Conservation (phyloP, 1,284 basidiomycete genomes). For the Tylopilus sp. region DNA sequence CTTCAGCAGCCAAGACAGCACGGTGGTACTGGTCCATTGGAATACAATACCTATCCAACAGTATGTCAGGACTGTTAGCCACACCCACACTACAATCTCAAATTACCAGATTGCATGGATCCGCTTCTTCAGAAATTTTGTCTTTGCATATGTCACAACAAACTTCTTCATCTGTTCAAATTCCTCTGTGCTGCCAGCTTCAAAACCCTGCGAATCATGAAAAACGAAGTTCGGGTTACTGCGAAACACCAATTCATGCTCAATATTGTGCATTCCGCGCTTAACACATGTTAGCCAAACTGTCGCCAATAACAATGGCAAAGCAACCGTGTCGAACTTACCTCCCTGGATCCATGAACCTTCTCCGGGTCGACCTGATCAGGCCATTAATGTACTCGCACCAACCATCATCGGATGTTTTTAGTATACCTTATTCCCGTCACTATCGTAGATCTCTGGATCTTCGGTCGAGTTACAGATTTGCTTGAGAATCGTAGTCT, state of each 20-base stretch:
- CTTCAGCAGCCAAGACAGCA: neutral
- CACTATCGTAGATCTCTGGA: conserved; percentile 13
- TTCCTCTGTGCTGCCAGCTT: conserved; percentile 3
- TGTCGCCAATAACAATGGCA: no score
- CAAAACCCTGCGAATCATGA: conserved; percentile 5
- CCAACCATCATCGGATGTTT: no score
- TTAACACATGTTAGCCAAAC: no score
- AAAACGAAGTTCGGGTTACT: conserved; percentile 2
- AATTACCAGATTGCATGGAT: conserved; percentile 11
- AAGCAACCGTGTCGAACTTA: no score
- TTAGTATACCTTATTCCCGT: conserved; percentile 5
- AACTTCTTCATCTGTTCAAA: conserved; percentile 3
- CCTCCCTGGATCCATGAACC: no score
- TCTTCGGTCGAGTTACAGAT: conserved; percentile 15
- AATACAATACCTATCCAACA: conserved; percentile 5
- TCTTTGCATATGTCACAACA: neutral
- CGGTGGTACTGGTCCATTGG: conserved; percentile 7
- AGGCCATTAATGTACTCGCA: no score
- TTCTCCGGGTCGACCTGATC: no score
- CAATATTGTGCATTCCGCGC: no score
- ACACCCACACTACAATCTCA: neutral
- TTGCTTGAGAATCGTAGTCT: conserved; percentile 18
- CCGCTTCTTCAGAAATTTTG: neutral
- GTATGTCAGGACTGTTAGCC: no score
- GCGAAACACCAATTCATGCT: no score